Conservation (phyloP, 805 yeast species). For the Metschnikowia sp. region DNA sequence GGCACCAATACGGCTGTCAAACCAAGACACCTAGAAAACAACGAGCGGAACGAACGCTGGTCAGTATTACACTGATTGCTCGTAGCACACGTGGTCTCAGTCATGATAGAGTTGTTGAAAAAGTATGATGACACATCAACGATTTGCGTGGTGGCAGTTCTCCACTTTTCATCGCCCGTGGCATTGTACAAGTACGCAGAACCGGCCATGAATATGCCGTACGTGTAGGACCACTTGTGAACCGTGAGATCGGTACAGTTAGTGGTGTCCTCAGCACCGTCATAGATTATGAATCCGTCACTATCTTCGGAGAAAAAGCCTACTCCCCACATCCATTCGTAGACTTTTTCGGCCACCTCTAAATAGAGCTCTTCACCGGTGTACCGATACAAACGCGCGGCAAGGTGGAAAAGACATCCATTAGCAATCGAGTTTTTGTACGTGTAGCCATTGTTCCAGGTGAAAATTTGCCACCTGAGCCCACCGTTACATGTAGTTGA, state of each 20-base stretch:
- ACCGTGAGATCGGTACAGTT: slow-evolving; percentile 50
- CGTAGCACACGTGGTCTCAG: slow-evolving; percentile 59
- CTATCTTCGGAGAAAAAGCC: slow-evolving; percentile 16
- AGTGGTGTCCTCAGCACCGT: slow-evolving; percentile 45
- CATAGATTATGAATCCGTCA: slow-evolving; percentile 34
- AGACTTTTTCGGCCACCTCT: slow-evolving; percentile 41
- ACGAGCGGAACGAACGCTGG: slow-evolving; percentile 73
- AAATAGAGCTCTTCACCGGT: slow-evolving; percentile 38
- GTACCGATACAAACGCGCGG: slow-evolving; percentile 43
- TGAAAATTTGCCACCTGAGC: slow-evolving; percentile 47
- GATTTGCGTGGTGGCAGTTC: slow-evolving; percentile 33
- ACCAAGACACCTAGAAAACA: slow-evolving; percentile 62
- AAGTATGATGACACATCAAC: slow-evolving; percentile 31
- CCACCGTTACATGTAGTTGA: slow-evolving; percentile 37
- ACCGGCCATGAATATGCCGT: slow-evolving; percentile 65
- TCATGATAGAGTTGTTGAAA: slow-evolving; percentile 50
- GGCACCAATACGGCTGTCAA: slow-evolving; percentile 56
- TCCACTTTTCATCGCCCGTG: slow-evolving; percentile 49
- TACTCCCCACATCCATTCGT: slow-evolving; percentile 43
- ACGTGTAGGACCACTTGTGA: slow-evolving; percentile 66
- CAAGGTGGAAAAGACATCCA: slow-evolving; percentile 44
- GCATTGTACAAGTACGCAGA: slow-evolving; percentile 65
- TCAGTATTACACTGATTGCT: slow-evolving; percentile 60
- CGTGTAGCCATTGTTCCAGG: slow-evolving; percentile 46
- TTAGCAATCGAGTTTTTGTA: slow-evolving; percentile 45